Evolutionary conservation across 129 eudicot genomes (phyloP), one percentile per base, ranked within the genome.

Genomic region (Chrysanthemum seticuspe): DNA sequence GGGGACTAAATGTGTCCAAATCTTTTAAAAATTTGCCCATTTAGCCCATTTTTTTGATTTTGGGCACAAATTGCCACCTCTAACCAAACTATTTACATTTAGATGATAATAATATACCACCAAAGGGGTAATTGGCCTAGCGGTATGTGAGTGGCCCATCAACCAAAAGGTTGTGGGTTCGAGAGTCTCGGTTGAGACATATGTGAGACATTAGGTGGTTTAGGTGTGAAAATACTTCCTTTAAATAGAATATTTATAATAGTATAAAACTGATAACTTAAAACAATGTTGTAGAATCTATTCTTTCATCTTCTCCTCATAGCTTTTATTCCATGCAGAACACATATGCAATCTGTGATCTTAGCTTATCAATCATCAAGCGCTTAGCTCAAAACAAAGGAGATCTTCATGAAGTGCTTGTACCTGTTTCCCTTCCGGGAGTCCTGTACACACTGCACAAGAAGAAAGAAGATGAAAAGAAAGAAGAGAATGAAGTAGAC

Each of bases 301-400:
- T 51, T 56, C 15, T 51, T 45, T 62, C 60, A 48, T 67, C 23
- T 12, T 74, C 40, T 52, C 40, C 57, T 78, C 3, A 44, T 82
- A 53, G 72, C 74, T 70, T 66, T 25, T 61, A 58, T 85, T 58
- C 61, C 81, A 21, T 78, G 57, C 96, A 94, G 99, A 94, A 94
- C 76, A 88, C 84, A 16, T 75, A 90, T 80, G 97, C 91, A 70
- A 83, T 94, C 62, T 88, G 96, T 57, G 99, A 94, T 48, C 93
- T 94, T 74, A 91, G 97, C 64, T 75, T 94, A 67, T 64, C 84
- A 62, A 82, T 94, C 74, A 74, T 66, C 71, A 90, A 88, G 68
- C 87, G 84, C 36, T 83, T 94, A 62, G 81, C 73, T 57, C 67
- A 75, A 64, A 85, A 87, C 14, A 75, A 88, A 59, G 83, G 83